These are phyloP conservation scores for Tothia fuscella DNA, from an alignment of 2,329 filamentous ascomycete species.

Conservation along the genomic window DNA sequence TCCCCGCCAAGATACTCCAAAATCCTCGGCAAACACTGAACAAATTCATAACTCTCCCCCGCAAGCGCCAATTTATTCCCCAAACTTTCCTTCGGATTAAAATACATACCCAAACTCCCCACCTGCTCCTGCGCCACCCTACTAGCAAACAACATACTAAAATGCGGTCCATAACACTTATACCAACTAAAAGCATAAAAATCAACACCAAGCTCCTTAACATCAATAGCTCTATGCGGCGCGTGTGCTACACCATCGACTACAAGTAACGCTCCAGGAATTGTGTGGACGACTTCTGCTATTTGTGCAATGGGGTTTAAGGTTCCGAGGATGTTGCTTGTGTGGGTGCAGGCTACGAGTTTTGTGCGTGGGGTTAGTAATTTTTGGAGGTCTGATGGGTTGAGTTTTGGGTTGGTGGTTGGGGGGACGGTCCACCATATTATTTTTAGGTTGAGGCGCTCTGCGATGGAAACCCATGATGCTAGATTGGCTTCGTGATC, in stretches of 20 bases:
- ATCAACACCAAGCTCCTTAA: conserved; percentile 56
- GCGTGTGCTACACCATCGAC: conserved; percentile 70
- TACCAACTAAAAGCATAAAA: conserved; percentile 76
- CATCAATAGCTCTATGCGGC: conserved; percentile 59
- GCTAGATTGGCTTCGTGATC: conserved; percentile 72
- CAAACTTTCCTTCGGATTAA: conserved; percentile 49
- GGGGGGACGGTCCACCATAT: conserved; percentile 52
- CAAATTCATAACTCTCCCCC: conserved; percentile 58
- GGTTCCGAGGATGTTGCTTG: conserved; percentile 60
- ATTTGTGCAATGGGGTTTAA: conserved; percentile 53
- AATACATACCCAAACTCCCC: conserved; percentile 51
- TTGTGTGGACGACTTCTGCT: conserved; percentile 38
- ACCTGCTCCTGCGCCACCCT: conserved; percentile 43
- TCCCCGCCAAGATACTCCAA: conserved; percentile 45
- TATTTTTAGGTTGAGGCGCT: conserved; percentile 45
- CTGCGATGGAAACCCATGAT: conserved; percentile 59
- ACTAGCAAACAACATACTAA: conserved; percentile 58
- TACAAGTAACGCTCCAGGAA: conserved; percentile 44
- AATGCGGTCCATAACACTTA: conserved; percentile 65
- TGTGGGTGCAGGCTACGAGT: conserved; percentile 62
- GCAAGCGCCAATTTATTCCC: conserved; percentile 58
- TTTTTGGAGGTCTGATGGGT: conserved; percentile 41
- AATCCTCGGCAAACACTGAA: conserved; percentile 49
- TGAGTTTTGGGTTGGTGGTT: conserved; percentile 45
- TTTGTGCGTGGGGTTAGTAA: conserved; percentile 54